These are phyloP conservation scores for Glebionis coronaria DNA, from an alignment of 129 eudicot species.

Conservation along the genomic window DNA sequence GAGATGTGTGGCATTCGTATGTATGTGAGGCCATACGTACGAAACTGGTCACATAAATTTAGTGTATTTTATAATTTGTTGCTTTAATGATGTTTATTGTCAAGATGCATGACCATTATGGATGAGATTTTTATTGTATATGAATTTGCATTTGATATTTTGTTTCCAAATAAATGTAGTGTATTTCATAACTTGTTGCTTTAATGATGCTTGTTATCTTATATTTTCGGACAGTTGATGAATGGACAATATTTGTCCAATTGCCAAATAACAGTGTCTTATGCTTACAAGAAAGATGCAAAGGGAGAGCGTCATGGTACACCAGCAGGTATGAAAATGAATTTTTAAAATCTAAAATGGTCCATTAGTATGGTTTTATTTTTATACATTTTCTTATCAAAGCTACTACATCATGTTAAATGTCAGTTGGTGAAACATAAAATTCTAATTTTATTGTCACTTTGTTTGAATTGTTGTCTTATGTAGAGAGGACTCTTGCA, in stretches of 20 bases:
- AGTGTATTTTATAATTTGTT: too few species aligned
- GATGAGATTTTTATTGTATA: background rate
- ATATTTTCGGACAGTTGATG: slow-evolving; percentile 64
- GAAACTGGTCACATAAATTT: too few species aligned
- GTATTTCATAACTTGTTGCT: too few species aligned
- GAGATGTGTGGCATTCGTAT: too few species aligned
- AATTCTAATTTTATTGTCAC: background rate
- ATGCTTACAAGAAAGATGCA: slow-evolving; percentile 99
- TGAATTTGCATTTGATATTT: background rate
- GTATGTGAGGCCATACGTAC: too few species aligned
- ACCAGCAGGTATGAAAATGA: slow-evolving; percentile 93
- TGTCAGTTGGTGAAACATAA: background rate
- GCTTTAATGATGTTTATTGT: too few species aligned
- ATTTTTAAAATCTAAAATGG: too few species aligned
- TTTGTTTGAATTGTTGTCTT: background rate
- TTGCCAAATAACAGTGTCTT: too few species aligned
- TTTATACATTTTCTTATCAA: background rate
- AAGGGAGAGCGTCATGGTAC: slow-evolving; percentile 99
- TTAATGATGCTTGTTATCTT: too few species aligned
- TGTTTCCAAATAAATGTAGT: too few species aligned
- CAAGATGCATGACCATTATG: background rate
- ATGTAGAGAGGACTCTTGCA: slow-evolving; percentile 81
- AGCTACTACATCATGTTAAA: background rate
- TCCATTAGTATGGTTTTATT: too few species aligned
- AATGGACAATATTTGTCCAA: slow-evolving; percentile 96